A percentile compares a stretch with the other conserved stretches of the same genome.
phyloP scores from a whole-genome alignment of 78 protist genomes.

The Cyanophora paradoxa region DNA sequence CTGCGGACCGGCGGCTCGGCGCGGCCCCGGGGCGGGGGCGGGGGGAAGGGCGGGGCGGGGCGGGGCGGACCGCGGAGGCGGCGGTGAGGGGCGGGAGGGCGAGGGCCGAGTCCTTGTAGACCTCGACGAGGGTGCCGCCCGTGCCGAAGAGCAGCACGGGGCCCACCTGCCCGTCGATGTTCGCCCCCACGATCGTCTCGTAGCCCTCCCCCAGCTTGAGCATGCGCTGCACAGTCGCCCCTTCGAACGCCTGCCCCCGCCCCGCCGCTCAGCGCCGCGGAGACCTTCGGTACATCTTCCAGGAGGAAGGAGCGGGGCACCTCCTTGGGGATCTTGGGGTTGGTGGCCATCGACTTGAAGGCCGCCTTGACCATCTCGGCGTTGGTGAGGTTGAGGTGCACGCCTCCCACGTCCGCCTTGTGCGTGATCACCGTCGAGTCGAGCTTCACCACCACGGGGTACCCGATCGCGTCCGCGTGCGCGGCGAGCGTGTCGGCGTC shows the following conservation, averaged over 20 bases:
- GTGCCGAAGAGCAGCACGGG: conserved; percentile 30
- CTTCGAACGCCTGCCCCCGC: conserved; percentile 20
- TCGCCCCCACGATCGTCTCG: conserved; percentile 32
- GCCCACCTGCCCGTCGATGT: conserved; percentile 18
- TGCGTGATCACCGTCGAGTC: conserved; percentile 40
- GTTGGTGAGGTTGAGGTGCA: conserved; percentile 15
- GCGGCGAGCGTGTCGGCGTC: conserved; percentile 18
- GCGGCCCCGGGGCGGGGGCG: conserved; percentile 3
- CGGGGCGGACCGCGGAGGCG: no score
- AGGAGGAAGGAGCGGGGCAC: no score
- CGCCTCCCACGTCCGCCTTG: conserved; percentile 48
- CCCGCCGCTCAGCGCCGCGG: background rate
- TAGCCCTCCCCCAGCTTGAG: conserved; percentile 8
- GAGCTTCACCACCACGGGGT: conserved; percentile 42
- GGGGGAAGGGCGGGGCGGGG: no score
- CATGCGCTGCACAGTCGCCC: conserved; percentile 25
- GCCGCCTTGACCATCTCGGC: conserved; percentile 18
- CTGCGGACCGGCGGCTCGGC: background rate
- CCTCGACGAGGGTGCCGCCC: conserved; percentile 37
- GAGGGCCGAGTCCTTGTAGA: conserved; percentile 22
- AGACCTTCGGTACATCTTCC: no score
- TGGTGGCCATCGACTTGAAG: conserved; percentile 27
- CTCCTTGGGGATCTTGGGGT: no score
- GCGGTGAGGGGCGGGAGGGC: no score
- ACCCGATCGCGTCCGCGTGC: no score